Percentiles rank a stretch among this genome's conserved stretches.
Conservation (phyloP, 2,329 filamentous ascomycete genomes). For the Stagonosporopsis rhizophila region DNA sequence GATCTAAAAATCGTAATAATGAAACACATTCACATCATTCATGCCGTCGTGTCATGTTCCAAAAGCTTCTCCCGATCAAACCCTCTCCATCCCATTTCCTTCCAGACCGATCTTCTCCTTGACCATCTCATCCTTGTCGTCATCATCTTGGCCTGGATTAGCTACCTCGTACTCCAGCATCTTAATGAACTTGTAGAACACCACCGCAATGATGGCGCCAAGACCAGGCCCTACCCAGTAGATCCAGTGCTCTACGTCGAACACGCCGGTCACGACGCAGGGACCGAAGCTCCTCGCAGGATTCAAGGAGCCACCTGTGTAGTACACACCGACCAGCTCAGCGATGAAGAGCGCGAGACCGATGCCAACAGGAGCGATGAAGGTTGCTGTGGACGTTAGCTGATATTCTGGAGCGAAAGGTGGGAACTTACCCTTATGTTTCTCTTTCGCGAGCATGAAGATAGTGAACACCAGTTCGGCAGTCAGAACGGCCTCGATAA, state of each 20-base stretch:
- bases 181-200: slow-evolving; percentile 59
- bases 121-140: slow-evolving; percentile 33
- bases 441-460: slow-evolving; percentile 72
- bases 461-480: slow-evolving; percentile 49
- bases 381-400: slow-evolving; percentile 59
- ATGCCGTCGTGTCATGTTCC: background rate
- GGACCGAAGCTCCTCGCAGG: slow-evolving; percentile 57
- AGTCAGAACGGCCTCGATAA: slow-evolving; percentile 51
- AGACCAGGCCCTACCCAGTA: slow-evolving; percentile 58
- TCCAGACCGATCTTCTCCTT: slow-evolving; percentile 21
- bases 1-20: background rate
- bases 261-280: slow-evolving; percentile 51
- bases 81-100: slow-evolving; percentile 12
- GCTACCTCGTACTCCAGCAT: slow-evolving; percentile 48
- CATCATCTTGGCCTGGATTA: slow-evolving; percentile 47
- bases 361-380: slow-evolving; percentile 74
- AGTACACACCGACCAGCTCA: slow-evolving; percentile 59
- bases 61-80: background rate
- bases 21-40: background rate
- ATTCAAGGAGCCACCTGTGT: slow-evolving; percentile 56
- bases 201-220: slow-evolving; percentile 55
- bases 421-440: slow-evolving; percentile 60
- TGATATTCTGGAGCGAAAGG: background rate
- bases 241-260: slow-evolving; percentile 57
- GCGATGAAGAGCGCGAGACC: slow-evolving; percentile 73